Percentiles rank a stretch among this genome's conserved stretches.
Conservation (phyloP, 2,329 filamentous ascomycete genomes). For the Colletotrichum eremochloae region DNA sequence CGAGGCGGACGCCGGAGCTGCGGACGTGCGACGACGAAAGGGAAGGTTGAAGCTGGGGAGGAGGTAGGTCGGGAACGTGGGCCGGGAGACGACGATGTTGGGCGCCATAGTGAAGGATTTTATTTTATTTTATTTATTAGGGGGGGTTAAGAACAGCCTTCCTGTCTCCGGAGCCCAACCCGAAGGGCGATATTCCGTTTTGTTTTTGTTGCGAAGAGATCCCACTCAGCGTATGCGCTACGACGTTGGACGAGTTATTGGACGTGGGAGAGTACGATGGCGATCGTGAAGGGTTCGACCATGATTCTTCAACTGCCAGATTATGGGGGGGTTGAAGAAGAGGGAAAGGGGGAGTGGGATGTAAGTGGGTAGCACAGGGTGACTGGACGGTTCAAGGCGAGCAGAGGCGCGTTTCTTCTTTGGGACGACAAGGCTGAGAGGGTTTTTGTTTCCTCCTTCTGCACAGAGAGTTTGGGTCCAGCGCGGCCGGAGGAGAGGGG, state of each 20-base stretch:
- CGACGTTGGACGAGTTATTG: not conserved
- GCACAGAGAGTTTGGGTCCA: not conserved
- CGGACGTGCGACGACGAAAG: conserved; percentile 56
- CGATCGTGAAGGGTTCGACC: conserved; percentile 11
- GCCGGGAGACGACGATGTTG: conserved; percentile 56
- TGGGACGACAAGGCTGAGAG: conserved; percentile 11
- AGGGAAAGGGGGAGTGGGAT: not conserved
- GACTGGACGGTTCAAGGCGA: conserved; percentile 1
- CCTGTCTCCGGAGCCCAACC: not conserved
- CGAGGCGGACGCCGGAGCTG: conserved; percentile 49
- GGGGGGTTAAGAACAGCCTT: no score
- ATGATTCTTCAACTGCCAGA: conserved; percentile 16
- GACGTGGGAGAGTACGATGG: not conserved
- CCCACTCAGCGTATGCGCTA: not conserved
- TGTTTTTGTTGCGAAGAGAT: not conserved
- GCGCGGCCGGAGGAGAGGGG: conserved; percentile 6
- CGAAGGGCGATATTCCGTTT: not conserved
- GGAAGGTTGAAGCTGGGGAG: conserved; percentile 64
- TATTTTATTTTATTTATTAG: not conserved
- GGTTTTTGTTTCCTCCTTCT: conserved; percentile 3
- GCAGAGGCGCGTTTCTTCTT: conserved; percentile 6
- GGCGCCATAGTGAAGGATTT: conserved; percentile 32
- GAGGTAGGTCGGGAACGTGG: conserved; percentile 65
- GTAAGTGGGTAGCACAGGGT: not conserved
- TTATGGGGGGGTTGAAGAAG: not conserved